Evolutionary conservation across 208 protist genomes (phyloP).

Genomic region (Kentomonas sorsogonicus): DNA sequence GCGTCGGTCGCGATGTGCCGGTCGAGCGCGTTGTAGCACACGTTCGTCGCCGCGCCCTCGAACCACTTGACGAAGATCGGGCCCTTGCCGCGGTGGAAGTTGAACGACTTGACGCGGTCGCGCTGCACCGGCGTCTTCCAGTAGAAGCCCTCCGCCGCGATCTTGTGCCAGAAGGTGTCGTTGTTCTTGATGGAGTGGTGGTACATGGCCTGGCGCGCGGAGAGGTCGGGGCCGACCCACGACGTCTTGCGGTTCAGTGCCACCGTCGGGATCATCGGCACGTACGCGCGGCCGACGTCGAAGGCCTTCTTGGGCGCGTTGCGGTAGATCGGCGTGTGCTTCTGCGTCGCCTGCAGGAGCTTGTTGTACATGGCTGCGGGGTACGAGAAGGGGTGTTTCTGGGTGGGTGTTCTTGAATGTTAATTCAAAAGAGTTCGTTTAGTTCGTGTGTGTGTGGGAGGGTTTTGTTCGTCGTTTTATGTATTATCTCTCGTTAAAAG

Average conservation of each 20-base stretch:
- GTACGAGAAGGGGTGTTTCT: conserved; percentile 12
- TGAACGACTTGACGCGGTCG: conserved; percentile 23
- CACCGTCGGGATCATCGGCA: too few species aligned
- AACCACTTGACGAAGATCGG: conserved; percentile 48
- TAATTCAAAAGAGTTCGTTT: conserved; percentile 21
- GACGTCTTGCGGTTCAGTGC: too few species aligned
- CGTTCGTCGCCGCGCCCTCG: too few species aligned
- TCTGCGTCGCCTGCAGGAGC: too few species aligned
- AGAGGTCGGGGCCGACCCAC: too few species aligned
- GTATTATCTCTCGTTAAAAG: neutral
- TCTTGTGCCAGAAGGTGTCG: conserved; percentile 52
- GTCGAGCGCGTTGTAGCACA: conserved; percentile 90
- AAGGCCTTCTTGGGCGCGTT: too few species aligned
- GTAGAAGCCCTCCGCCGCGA: conserved; percentile 59
- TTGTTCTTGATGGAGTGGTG: conserved; percentile 57
- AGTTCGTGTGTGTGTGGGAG: conserved; percentile 30
- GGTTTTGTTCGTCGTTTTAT: conserved; percentile 15
- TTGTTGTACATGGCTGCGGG: too few species aligned
- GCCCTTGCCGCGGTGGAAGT: conserved; percentile 40
- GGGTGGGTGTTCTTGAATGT: conserved; percentile 26
- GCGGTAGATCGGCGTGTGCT: too few species aligned
- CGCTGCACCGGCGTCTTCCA: conserved; percentile 67
- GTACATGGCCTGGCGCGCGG: conserved; percentile 64
- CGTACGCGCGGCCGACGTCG: too few species aligned
- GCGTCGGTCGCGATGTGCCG: conserved; percentile 54